Evolutionary conservation across 345 rosid species (phyloP).

Genomic region (Excoecaria cochinchinensis): DNA sequence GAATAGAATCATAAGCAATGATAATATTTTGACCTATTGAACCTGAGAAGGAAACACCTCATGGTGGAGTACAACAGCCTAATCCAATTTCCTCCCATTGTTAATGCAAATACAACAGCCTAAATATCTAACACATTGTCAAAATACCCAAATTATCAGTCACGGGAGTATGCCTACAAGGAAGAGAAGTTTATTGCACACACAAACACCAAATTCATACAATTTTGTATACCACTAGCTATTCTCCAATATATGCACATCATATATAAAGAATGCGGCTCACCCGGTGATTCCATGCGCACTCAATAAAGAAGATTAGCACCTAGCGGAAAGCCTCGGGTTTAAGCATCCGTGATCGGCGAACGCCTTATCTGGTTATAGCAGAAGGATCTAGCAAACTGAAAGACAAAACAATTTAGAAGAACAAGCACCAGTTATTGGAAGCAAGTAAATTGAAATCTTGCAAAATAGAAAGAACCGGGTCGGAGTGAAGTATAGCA

Average conservation of each 20-base stretch:
- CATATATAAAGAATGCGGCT: not conserved
- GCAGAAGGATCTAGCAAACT: not conserved
- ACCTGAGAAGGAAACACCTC: not conserved
- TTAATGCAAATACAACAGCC: not conserved
- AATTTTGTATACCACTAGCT: not conserved
- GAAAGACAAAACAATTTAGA: not conserved
- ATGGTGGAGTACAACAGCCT: not conserved
- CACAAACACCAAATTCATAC: not conserved
- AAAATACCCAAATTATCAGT: not conserved
- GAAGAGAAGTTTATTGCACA: not conserved
- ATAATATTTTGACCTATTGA: not conserved
- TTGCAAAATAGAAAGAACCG: not conserved
- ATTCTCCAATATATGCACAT: not conserved
- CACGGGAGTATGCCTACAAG: not conserved
- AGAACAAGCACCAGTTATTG: not conserved
- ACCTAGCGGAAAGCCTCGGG: slow-evolving; percentile 1
- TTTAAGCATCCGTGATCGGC: slow-evolving; percentile 15
- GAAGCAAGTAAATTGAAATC: not conserved
- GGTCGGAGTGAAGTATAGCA: not conserved
- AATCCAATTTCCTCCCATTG: not conserved
- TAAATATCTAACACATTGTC: not conserved
- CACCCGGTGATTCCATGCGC: slow-evolving; percentile 70
- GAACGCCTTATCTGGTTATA: not conserved
- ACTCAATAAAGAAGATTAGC: slow-evolving; percentile 20
- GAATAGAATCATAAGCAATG: not conserved